Evolutionary conservation across 495 filamentous ascomycete genomes (phyloP), one percentile per base, ranked within the genome.

Genomic region (Penicillium lagena): DNA sequence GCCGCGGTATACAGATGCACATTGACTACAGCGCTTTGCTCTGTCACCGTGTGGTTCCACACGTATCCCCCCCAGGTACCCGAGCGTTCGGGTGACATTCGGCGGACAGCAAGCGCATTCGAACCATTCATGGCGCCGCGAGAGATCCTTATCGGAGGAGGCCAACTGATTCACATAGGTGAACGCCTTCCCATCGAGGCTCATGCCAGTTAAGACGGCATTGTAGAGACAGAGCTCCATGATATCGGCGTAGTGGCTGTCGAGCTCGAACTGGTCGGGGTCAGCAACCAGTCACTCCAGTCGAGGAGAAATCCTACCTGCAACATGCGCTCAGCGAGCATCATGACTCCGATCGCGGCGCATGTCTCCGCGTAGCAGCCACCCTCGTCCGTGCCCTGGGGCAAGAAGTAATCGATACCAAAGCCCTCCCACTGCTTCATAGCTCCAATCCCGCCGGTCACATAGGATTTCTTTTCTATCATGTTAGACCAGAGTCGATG

Each of bases 281-380:
- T 52, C 7, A 55, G 37, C 29, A 7, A 13, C 22, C 31, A 12
- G 11, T 6, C 5, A 32, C 33, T 11, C 0, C 9, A 30, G 12
- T 8, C 8, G 14, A 12, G 5, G 29, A 10, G 13, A 30, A 13
- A 34, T 27, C 58, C 42, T 42, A 68, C 68, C 48, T 76, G 66
- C 2, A 82, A 54, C 11, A 80, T 42, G 6, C 78, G 60, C 46
- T 80, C 73, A 9, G 76, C 75, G 7, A 80, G 55, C 70, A 82
- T 77, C 55, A 82, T 81, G 28, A 80, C 62, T n/a, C 73, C 79
- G 49, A 82, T 78, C 1, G 68, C 70, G 2, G 78, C 78, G 47
- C 79, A 83, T 6, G 79, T 82, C 55, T 82, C 79, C 11, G 78
- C 70, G 53, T 80, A 82, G 49, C 77, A 83, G 1, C 79, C 79